Percentiles rank a stretch among this genome's conserved stretches.
Conservation (phyloP, 768 basidiomycete genomes). For the Kondoa malvinella region DNA sequence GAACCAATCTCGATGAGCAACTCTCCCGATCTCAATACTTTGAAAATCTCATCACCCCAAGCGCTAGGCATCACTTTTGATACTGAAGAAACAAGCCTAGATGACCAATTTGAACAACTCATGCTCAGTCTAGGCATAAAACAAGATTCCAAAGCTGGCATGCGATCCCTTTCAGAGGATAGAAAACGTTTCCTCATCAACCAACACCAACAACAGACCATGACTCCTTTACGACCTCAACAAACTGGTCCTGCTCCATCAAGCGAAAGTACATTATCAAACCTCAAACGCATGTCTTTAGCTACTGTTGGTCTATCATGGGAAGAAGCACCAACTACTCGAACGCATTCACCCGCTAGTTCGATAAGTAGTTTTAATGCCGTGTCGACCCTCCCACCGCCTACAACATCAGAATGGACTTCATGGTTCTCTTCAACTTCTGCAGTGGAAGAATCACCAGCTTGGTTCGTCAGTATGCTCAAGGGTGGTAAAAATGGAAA, state of each 20-base stretch:
- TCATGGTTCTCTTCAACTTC: slow-evolving; percentile 51
- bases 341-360: not conserved
- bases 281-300: slow-evolving; percentile 24
- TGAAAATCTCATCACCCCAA: slow-evolving; percentile 20
- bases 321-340: slow-evolving; percentile 1
- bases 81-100: slow-evolving; percentile 1
- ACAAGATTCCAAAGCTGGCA: slow-evolving; percentile 47
- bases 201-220: slow-evolving; percentile 53
- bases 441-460: slow-evolving; percentile 32
- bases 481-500: slow-evolving; percentile 35
- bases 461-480: slow-evolving; percentile 49
- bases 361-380: slow-evolving; percentile 8
- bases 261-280: not conserved
- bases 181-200: slow-evolving; percentile 46
- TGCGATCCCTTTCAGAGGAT: slow-evolving; percentile 46
- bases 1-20: slow-evolving; percentile 19
- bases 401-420: slow-evolving; percentile 40
- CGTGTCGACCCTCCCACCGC: slow-evolving; percentile 39
- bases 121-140: slow-evolving; percentile 59
- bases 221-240: slow-evolving; percentile 9
- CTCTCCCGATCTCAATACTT: slow-evolving; percentile 16
- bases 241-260: slow-evolving; percentile 11
- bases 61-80: not conserved
- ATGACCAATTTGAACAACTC: slow-evolving; percentile 47
- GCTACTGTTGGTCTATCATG: slow-evolving; percentile 18